Conservation (phyloP, 177 flowering plant species). For the Telopea speciosissima region DNA sequence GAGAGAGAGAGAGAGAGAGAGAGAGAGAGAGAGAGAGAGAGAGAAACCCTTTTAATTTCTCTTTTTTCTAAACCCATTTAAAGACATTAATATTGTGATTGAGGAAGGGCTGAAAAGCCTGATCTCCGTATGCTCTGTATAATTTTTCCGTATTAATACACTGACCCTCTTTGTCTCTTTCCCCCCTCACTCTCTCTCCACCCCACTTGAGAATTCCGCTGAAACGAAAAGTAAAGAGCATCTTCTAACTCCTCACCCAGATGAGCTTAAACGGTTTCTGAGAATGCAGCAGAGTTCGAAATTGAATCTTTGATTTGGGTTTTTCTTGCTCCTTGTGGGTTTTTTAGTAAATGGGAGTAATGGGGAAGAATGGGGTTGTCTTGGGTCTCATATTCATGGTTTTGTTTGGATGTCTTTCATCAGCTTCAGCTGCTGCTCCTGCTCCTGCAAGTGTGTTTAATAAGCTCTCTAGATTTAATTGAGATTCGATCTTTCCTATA, state of each 20-base stretch:
- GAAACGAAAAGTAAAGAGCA: constrained; percentile 1
- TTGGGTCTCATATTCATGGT: constrained; percentile 35
- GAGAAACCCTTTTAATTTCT: too few relatives aligned
- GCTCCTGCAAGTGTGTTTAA: constrained; percentile 67
- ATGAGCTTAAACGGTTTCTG: constrained; percentile 15
- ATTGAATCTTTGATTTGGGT: constrained; percentile 15
- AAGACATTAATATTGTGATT: too few relatives aligned
- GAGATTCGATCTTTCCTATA: constrained; percentile 16
- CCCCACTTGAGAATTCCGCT: background rate
- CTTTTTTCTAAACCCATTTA: too few relatives aligned
- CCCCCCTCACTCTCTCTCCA: background rate
- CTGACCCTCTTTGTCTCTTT: background rate
- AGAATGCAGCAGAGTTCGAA: constrained; percentile 21
- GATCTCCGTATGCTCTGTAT: too few relatives aligned
- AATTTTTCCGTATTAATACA: background rate
- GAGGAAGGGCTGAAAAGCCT: too few relatives aligned
- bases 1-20: too few relatives aligned
- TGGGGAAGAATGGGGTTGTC: constrained; percentile 40
- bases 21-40: too few relatives aligned
- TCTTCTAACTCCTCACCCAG: background rate
- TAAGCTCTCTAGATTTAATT: constrained; percentile 14
- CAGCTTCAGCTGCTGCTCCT: constrained; percentile 52
- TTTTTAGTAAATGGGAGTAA: constrained; percentile 12
- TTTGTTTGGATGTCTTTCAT: constrained; percentile 36
- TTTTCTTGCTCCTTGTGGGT: constrained; percentile 5